These are phyloP conservation scores for Ophiostoma sp. DNA, from an alignment of 2,329 filamentous ascomycete species.

Conservation along the genomic window DNA sequence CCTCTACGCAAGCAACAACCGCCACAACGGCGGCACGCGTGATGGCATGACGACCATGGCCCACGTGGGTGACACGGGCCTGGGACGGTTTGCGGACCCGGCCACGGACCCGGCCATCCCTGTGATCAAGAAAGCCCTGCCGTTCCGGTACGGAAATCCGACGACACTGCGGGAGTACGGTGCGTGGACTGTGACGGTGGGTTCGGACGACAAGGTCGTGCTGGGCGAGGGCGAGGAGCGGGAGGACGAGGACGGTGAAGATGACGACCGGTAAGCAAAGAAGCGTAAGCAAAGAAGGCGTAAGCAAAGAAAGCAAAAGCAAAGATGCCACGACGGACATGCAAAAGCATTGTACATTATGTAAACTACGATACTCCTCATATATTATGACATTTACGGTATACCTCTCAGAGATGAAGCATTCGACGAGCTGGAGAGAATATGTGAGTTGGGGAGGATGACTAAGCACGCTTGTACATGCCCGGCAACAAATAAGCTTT, in stretches of 20 bases:
- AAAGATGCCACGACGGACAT: not conserved
- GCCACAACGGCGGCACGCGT: slow-evolving; percentile 1
- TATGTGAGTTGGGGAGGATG: not conserved
- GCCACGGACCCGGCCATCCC: slow-evolving; percentile 16
- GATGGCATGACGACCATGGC: slow-evolving; percentile 19
- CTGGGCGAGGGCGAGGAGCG: slow-evolving; percentile 3
- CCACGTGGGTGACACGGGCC: slow-evolving; percentile 28
- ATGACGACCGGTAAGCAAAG: not conserved
- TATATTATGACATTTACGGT: slow-evolving; percentile 9
- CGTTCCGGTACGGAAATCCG: slow-evolving; percentile 24
- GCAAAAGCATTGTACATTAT: slow-evolving; percentile 4
- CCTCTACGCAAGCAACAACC: not conserved
- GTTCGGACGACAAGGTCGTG: not conserved
- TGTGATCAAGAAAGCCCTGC: slow-evolving; percentile 7
- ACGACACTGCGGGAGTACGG: slow-evolving; percentile 16
- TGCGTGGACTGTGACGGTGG: slow-evolving; percentile 2
- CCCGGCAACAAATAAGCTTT: not conserved
- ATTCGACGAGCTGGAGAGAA: not conserved
- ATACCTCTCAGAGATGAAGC: not conserved
- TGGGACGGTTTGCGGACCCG: slow-evolving; percentile 24
- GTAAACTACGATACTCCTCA: slow-evolving; percentile 9
- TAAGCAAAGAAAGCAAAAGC: not conserved
- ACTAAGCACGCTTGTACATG: not conserved
- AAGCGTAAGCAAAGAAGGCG: not conserved
- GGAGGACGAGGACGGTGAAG: not conserved